A percentile compares a stretch with the other conserved stretches of the same genome.
Evolutionary conservation across 768 basidiomycete species (phyloP).

Genomic region (Lactarius akahatsu): DNA sequence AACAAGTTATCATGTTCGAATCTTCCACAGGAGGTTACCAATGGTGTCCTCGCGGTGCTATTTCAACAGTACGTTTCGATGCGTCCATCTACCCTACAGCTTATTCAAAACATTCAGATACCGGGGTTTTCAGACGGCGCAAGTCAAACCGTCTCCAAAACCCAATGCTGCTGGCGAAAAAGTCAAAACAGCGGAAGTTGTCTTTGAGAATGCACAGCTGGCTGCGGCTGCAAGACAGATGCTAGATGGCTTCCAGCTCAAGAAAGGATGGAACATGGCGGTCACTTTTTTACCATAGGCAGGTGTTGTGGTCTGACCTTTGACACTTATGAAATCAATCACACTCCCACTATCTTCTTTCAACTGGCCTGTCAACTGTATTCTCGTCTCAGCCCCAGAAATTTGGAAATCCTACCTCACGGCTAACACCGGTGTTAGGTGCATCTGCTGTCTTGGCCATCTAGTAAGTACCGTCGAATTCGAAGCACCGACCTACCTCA

Average conservation of each 20-base stretch:
- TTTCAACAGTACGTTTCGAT: conserved; percentile 80
- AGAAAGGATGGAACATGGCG: conserved; percentile 82
- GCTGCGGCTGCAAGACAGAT: conserved; percentile 79
- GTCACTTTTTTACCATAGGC: conserved; percentile 60
- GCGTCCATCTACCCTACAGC: neutral
- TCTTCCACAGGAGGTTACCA: conserved; percentile 86
- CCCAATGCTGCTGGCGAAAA: conserved; percentile 62
- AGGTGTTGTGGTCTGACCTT: conserved; percentile 19
- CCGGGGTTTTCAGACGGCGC: conserved; percentile 73
- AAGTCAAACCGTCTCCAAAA: conserved; percentile 66
- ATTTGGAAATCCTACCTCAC: neutral
- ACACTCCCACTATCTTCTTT: conserved; percentile 1
- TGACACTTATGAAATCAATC: conserved; percentile 10
- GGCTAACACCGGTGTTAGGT: conserved; percentile 4
- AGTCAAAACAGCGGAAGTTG: conserved; percentile 78
- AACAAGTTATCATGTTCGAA: conserved; percentile 68
- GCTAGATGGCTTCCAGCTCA: conserved; percentile 81
- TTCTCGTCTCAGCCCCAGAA: neutral
- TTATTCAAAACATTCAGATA: conserved; percentile 51
- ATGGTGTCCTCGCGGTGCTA: conserved; percentile 79
- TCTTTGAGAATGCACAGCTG: conserved; percentile 73
- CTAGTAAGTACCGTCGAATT: conserved; percentile 31
- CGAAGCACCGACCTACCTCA: conserved; percentile 28
- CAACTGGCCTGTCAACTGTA: neutral
- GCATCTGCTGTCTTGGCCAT: conserved; percentile 10